These are phyloP conservation scores for Beauveria sp. DNA, from an alignment of 2,329 filamentous ascomycete species.

Conservation along the genomic window DNA sequence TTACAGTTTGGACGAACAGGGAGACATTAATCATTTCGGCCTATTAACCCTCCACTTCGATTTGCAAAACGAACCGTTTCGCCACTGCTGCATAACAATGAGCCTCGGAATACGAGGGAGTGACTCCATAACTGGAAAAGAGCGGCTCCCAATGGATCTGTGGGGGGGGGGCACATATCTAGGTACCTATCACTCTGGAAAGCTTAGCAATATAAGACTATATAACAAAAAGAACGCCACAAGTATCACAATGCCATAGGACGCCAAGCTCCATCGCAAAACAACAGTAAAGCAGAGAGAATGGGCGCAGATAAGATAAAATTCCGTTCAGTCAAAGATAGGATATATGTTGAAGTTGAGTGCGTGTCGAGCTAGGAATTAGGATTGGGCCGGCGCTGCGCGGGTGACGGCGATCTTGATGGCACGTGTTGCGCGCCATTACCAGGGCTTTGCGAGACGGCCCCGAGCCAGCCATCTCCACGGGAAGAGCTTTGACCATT, in stretches of 20 bases:
- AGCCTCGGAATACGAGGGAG: neutral
- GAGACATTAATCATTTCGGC: neutral
- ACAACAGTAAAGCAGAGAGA: neutral
- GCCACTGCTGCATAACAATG: neutral
- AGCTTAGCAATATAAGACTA: neutral
- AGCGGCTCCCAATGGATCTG: neutral
- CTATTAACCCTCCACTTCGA: neutral
- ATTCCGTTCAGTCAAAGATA: neutral
- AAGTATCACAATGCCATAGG: neutral
- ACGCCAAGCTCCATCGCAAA: constrained; percentile 9
- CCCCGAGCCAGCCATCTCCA: constrained; percentile 5
- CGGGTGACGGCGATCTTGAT: constrained; percentile 9
- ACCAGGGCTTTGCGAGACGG: constrained; percentile 1
- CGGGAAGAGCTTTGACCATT: constrained; percentile 12
- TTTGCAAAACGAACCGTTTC: neutral
- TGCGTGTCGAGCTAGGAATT: neutral
- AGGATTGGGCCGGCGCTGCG: neutral
- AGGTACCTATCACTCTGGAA: neutral
- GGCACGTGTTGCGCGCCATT: constrained; percentile 1
- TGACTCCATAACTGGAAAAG: neutral
- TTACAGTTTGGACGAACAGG: neutral
- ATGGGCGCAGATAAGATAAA: neutral
- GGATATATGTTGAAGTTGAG: neutral
- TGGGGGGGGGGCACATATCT: too few species aligned
- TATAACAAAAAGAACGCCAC: neutral